Percentiles rank a stretch among this genome's conserved stretches.
These are phyloP conservation scores for Malassezia obtusa DNA, from an alignment of 1,284 basidiomycete genomes.

Conservation along the genomic window DNA sequence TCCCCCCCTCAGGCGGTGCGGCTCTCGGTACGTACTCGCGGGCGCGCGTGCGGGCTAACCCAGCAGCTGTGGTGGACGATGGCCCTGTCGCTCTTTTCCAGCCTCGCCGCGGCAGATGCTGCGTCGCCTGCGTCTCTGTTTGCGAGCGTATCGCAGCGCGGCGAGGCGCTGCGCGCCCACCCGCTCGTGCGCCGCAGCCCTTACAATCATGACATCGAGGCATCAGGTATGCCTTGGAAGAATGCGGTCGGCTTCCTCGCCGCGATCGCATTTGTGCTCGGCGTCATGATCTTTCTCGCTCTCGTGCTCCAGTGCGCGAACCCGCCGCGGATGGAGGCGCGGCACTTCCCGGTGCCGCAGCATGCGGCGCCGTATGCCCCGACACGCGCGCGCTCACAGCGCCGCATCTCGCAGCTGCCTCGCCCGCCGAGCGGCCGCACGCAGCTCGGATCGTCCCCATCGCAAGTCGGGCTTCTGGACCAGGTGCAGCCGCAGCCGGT, in stretches of 20 bases:
- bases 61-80: no score
- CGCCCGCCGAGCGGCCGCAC: not conserved
- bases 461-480: slow-evolving; percentile 3
- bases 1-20: no score
- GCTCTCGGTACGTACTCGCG: no score
- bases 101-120: not conserved
- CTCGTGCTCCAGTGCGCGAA: slow-evolving; percentile 4
- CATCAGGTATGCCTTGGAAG: not conserved
- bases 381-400: not conserved
- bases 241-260: slow-evolving; percentile 6
- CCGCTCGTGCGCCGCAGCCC: not conserved
- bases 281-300: not conserved
- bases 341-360: not conserved
- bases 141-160: not conserved
- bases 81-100: no score
- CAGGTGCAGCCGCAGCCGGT: slow-evolving; percentile 4
- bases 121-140: not conserved
- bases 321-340: slow-evolving; percentile 9
- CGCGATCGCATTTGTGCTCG: not conserved
- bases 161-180: not conserved
- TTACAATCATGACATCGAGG: not conserved
- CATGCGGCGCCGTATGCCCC: not conserved
- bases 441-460: not conserved
- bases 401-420: not conserved
- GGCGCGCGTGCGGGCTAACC: no score